Base-by-base conservation (phyloP, 495 filamentous ascomycete genomes). In the Talaromyces stipitatus region DNA sequence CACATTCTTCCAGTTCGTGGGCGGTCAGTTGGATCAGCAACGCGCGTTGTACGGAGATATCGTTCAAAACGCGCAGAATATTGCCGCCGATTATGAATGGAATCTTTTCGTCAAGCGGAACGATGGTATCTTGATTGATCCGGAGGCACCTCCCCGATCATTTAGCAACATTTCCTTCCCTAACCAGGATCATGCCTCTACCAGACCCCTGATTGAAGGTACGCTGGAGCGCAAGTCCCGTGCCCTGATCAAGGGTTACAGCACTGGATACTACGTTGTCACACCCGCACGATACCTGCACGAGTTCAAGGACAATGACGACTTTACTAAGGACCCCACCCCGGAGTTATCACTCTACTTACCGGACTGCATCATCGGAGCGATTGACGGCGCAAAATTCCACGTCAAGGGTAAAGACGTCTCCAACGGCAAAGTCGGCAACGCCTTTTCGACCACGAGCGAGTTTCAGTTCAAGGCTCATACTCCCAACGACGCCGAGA, bases 81-180 rank as follows among this genome's bases (percentile, higher is more conserved):
- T 97, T 50, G 88, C 91, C 1, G 80, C 82, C n/a, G 88, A 96
- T 61, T 94, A 95, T 55, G 94, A 98, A 71, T 98, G 91, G 90
- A 81, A 87, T 50, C 84, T 84, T 59, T 98, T 98, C 72, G 63
- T 85, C 29, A 68, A 78, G 45, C 83, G 89, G 61, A 87, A 86
- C 64, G 77, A 74, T 57, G 70, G 82, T 58, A 70, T 83, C 16
- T 85, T 98, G n/a, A 85, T 96, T 67, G 81, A 96, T 70, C 88
- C 91, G 0, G 82, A 84, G 54, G 76, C 83, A 3, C 82, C 89
- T 0, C 82, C 87, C 3, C 84, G 94, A 52, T 78, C 78, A 28
- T 75, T 95, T 24, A 78, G 85, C 10, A 77, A 79, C 60, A 85
- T 96, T 63, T 72, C 72, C 30, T 97, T 95, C 78, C 83, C 94